These are phyloP conservation scores for Sesbania bispinosa DNA, from an alignment of 306 rosid species.

Conservation along the genomic window DNA sequence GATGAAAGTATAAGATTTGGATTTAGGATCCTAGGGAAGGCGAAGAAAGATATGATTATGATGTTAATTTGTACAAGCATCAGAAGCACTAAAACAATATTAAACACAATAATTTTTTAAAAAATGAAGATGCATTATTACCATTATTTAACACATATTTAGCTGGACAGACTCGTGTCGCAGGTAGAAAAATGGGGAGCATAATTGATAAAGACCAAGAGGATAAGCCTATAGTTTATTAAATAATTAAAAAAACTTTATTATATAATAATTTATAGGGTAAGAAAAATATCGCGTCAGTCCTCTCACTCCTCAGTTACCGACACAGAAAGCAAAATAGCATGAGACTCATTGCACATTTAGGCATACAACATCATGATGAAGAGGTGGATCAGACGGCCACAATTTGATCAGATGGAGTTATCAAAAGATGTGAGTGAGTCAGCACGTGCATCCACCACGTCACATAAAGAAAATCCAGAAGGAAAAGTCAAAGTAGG, in stretches of 20 bases:
- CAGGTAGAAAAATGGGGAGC: background rate
- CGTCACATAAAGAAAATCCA: background rate
- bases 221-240: background rate
- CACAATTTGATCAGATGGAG: background rate
- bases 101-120: background rate
- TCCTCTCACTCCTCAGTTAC: too few species aligned
- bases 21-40: background rate
- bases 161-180: background rate
- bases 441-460: background rate
- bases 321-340: slow-evolving; percentile 32
- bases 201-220: background rate
- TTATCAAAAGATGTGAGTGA: background rate
- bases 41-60: background rate
- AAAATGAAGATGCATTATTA: slow-evolving; percentile 15
- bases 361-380: background rate
- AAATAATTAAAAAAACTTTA: too few species aligned
- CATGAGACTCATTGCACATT: background rate
- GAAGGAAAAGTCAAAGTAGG: slow-evolving; percentile 23
- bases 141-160: background rate
- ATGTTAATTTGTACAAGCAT: background rate
- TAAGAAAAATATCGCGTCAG: too few species aligned
- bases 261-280: too few species aligned
- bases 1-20: background rate
- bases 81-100: background rate
- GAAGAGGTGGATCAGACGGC: background rate